Percentiles rank a stretch among this genome's conserved stretches.
Evolutionary conservation across 2,329 filamentous ascomycete species (phyloP).

Genomic region (Aurifilum marmelostoma): DNA sequence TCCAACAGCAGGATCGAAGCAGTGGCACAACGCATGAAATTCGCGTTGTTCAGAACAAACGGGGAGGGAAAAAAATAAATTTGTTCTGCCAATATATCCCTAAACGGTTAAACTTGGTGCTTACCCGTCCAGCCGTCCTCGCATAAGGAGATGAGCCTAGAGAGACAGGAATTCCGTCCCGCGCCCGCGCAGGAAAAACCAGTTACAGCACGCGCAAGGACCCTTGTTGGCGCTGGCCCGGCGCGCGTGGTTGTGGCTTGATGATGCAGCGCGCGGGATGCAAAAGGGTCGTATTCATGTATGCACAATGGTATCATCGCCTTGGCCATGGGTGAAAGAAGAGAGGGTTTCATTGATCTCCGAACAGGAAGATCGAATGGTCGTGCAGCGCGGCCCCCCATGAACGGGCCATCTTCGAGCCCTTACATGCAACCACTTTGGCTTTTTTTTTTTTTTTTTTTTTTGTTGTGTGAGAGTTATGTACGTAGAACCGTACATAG

Average conservation of each 20-base stretch:
- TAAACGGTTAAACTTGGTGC: constrained; percentile 9
- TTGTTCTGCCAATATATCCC: neutral
- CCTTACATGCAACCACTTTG: constrained; percentile 3
- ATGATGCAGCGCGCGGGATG: constrained; percentile 8
- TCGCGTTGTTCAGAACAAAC: too few species aligned
- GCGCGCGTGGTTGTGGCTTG: constrained; percentile 22
- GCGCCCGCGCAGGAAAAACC: constrained; percentile 12
- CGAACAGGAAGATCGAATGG: neutral
- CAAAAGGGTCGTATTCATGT: neutral
- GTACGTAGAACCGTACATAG: too few species aligned
- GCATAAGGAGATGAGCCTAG: constrained; percentile 4
- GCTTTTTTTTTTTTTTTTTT: too few species aligned
- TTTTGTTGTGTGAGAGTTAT: too few species aligned
- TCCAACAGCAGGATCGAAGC: constrained; percentile 10
- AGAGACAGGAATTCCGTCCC: constrained; percentile 4
- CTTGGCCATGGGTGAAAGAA: neutral
- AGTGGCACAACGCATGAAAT: neutral
- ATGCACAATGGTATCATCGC: neutral
- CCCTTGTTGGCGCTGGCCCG: neutral
- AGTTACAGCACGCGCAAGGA: neutral
- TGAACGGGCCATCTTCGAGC: neutral
- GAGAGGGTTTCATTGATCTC: constrained; percentile 4
- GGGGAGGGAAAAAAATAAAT: neutral
- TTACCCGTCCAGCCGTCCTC: neutral
- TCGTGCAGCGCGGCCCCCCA: neutral